Evolutionary conservation across 2,329 filamentous ascomycete genomes (phyloP).

Genomic region (Diaporthe citriasiana): DNA sequence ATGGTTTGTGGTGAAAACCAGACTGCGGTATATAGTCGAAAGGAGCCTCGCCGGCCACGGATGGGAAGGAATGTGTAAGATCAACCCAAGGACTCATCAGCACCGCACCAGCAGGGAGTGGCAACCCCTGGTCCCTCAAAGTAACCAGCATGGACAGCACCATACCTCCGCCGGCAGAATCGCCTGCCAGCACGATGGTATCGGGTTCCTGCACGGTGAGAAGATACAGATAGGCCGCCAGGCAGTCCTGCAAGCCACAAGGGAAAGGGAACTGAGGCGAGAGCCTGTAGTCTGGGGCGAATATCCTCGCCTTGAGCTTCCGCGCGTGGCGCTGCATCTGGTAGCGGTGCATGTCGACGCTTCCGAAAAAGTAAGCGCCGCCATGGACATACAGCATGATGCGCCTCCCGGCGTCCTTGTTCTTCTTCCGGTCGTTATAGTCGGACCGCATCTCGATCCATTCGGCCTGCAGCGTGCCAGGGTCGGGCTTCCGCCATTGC

Average conservation of each 20-base stretch:
- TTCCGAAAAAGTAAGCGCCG: slow-evolving; percentile 95
- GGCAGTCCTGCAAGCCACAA: slow-evolving; percentile 89
- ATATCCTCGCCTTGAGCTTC: slow-evolving; percentile 90
- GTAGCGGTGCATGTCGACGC: slow-evolving; percentile 96
- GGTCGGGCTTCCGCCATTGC: slow-evolving; percentile 81
- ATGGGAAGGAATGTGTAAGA: slow-evolving; percentile 94
- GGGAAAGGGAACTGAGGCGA: slow-evolving; percentile 97
- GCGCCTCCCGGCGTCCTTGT: slow-evolving; percentile 72
- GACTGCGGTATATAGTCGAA: slow-evolving; percentile 90
- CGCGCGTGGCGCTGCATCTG: slow-evolving; percentile 96
- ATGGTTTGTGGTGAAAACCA: slow-evolving; percentile 93
- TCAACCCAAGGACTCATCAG: slow-evolving; percentile 97
- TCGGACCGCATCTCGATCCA: slow-evolving; percentile 97
- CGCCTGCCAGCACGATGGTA: slow-evolving; percentile 89
- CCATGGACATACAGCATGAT: slow-evolving; percentile 96
- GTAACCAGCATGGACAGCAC: slow-evolving; percentile 83
- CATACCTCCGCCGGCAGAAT: slow-evolving; percentile 96
- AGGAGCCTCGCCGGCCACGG: slow-evolving; percentile 78
- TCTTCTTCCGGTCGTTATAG: slow-evolving; percentile 78
- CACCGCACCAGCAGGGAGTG: slow-evolving; percentile 89
- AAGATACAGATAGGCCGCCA: slow-evolving; percentile 89
- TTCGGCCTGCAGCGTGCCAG: slow-evolving; percentile 80
- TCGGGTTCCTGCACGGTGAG: slow-evolving; percentile 81
- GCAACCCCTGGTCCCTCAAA: slow-evolving; percentile 84
- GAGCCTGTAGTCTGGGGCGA: slow-evolving; percentile 89